Evolutionary conservation across 1,284 basidiomycete genomes (phyloP).

Genomic region (Moniliella sp.): DNA sequence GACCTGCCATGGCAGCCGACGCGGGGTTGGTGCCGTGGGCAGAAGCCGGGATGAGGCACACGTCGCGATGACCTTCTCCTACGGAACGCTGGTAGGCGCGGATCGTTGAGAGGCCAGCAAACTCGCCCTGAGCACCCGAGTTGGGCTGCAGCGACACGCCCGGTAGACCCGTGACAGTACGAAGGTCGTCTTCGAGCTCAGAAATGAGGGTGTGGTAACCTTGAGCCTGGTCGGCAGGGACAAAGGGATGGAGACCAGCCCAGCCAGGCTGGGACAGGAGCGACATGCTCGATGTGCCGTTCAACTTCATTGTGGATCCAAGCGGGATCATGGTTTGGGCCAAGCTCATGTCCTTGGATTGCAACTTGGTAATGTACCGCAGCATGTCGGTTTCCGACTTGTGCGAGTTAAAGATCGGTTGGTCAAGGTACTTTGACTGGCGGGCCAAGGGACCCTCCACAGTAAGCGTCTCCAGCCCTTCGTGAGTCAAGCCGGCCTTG

Average conservation of each 20-base stretch:
- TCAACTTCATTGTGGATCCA: conserved; percentile 44
- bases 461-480: conserved; percentile 11
- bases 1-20: conserved; percentile 83
- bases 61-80: conserved; percentile 62
- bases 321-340: conserved; percentile 92
- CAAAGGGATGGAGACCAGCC: conserved; percentile 72
- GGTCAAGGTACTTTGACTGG: conserved; percentile 54
- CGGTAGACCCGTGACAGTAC: conserved; percentile 81
- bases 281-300: conserved; percentile 58
- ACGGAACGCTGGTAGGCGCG: conserved; percentile 75
- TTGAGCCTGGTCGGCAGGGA: conserved; percentile 64
- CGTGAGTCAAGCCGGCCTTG: conserved; percentile 11
- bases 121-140: conserved; percentile 87
- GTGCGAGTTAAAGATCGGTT: conserved; percentile 68
- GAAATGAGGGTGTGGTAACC: conserved; percentile 66
- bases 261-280: conserved; percentile 86
- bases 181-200: conserved; percentile 75
- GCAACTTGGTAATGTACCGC: conserved; percentile 65
- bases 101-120: conserved; percentile 76
- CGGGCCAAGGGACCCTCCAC: conserved; percentile 41
- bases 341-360: conserved; percentile 79
- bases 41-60: conserved; percentile 81
- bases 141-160: conserved; percentile 89
- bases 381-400: conserved; percentile 96
- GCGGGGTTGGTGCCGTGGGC: conserved; percentile 60